Conservation (phyloP, 2,329 filamentous ascomycete genomes). For the Nothopassalora personata region DNA sequence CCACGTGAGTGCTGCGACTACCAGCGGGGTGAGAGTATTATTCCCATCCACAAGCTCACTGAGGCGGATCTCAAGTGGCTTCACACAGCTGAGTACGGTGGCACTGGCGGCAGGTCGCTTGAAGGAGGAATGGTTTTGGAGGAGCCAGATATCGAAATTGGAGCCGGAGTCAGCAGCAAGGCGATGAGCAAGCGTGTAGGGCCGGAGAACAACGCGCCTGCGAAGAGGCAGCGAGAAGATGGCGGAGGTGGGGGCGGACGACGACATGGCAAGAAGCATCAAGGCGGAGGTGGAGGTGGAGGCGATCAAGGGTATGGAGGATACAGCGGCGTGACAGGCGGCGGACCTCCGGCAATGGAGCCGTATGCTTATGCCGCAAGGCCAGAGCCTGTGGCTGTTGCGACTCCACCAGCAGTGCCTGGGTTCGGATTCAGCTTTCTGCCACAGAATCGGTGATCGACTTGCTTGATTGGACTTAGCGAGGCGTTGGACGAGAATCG, state of each 20-base stretch:
- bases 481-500: background rate
- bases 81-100: slow-evolving; percentile 85
- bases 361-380: slow-evolving; percentile 23
- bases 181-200: slow-evolving; percentile 36
- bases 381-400: slow-evolving; percentile 36
- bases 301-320: slow-evolving; percentile 19
- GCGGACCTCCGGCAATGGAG: slow-evolving; percentile 21
- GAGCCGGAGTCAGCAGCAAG: slow-evolving; percentile 94
- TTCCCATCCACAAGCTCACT: slow-evolving; percentile 86
- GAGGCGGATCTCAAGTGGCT: slow-evolving; percentile 98
- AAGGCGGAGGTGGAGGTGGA: slow-evolving; percentile 20
- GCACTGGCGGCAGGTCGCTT: slow-evolving; percentile 77
- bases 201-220: slow-evolving; percentile 28
- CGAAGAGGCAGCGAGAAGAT: slow-evolving; percentile 22
- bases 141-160: slow-evolving; percentile 97
- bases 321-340: slow-evolving; percentile 18
- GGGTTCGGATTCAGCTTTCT: slow-evolving; percentile 35
- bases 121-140: slow-evolving; percentile 83
- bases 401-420: slow-evolving; percentile 37
- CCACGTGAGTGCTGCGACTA: slow-evolving; percentile 98
- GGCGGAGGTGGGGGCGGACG: slow-evolving; percentile 26
- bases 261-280: slow-evolving; percentile 24
- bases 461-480: background rate
- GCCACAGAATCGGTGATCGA: background rate
- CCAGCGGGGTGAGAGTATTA: slow-evolving; percentile 81